Conservation (phyloP, 169 alveolate genomes). For the Eimeria praecox region DNA sequence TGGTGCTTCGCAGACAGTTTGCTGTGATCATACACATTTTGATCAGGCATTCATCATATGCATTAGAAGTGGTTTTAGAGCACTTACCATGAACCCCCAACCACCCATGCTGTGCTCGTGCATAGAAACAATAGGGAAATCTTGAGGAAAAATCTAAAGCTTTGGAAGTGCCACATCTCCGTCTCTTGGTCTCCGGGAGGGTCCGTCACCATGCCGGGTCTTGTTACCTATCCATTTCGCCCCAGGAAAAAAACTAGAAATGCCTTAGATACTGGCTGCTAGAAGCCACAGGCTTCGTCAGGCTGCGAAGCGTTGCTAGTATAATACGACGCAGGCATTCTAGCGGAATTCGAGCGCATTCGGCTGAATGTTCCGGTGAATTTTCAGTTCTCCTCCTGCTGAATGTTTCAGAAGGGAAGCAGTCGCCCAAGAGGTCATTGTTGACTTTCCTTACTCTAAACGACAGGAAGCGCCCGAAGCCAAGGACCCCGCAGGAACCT, state of each 20-base stretch:
- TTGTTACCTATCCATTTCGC: not conserved
- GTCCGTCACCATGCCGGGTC: not conserved
- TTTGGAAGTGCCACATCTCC: slow-evolving; percentile 55
- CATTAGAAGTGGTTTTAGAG: not conserved
- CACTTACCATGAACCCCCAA: not conserved
- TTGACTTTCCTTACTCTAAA: slow-evolving; percentile 44
- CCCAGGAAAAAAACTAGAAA: not conserved
- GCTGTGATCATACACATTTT: not conserved
- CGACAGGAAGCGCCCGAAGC: slow-evolving; percentile 27
- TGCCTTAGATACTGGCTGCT: not conserved
- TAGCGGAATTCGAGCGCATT: not conserved
- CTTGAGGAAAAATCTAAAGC: slow-evolving; percentile 18
- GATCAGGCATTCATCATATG: not conserved
- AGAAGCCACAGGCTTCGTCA: not conserved
- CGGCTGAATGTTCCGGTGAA: not conserved
- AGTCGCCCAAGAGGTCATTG: slow-evolving; percentile 60
- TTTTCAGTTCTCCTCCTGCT: not conserved
- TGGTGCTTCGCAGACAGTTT: not conserved
- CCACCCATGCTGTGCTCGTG: not conserved
- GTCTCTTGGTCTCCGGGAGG: slow-evolving; percentile 72
- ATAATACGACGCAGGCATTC: not conserved
- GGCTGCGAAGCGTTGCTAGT: not conserved
- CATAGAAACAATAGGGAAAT: slow-evolving; percentile 26
- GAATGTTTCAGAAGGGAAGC: slow-evolving; percentile 17
- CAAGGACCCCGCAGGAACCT: not conserved